Evolutionary conservation across 169 alveolate genomes (phyloP), one percentile per base, ranked within the genome.

Genomic region (Pseudocohnilembus persalinus): DNA sequence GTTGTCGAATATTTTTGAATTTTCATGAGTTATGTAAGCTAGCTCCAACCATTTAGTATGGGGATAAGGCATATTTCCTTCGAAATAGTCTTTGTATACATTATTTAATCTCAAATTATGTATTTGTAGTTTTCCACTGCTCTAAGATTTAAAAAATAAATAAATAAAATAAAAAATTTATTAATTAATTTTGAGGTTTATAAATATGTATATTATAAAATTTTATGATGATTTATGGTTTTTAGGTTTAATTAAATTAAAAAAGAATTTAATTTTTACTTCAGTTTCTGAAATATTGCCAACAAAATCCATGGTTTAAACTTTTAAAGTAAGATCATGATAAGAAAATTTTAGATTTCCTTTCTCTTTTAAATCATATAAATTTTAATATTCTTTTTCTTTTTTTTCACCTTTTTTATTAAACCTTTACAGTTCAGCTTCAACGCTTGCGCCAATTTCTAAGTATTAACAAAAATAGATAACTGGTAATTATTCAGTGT

Each of bases 31-130:
- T 0, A 86, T 86, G 74, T 81, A 86, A 64, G 87, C 73, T 32
- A 86, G 49, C 68, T 86, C 90, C 33, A 86, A 29, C 90, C 90
- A 86, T 74, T 86, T 82, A 31, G 87, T 68, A 65, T 86, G 77
- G 20, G 90, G 90, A 80, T 79, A 80, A 31, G 90, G 90, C 85
- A 81, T 86, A 76, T 86, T 86, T 25, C 90, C 90, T 27, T 86
- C 90, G 74, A 86, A 86, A 75, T 80, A 86, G 1, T 86, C 87
- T 72, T 83, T 86, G 65, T 86, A 86, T 16, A 86, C 87, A 81
- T 86, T 86, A 81, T 86, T 86, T 31, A 86, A 68, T 81, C 81
- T 79, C n/a, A 83, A 32, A 65, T 64, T 80, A 29, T 82, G 35
- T 31, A 79, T 35, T 26, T 72, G 29, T 49, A 20, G 20, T 49